Conservation (phyloP, 805 yeast species). For the Barnettozyma vustinii region DNA sequence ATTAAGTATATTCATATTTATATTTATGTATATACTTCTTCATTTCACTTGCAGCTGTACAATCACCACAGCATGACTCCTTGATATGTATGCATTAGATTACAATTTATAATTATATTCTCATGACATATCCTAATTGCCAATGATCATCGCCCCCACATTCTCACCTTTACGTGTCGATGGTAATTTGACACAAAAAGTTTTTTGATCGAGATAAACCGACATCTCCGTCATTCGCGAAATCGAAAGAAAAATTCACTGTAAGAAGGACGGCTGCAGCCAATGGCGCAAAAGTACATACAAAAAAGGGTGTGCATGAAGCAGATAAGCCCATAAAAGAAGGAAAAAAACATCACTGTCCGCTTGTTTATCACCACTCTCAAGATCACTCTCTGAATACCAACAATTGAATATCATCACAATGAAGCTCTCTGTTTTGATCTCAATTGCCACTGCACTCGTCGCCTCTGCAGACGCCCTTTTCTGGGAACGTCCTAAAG, state of each 20-base stretch:
- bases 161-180: too few relatives aligned
- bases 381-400: too few relatives aligned
- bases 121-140: too few relatives aligned
- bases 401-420: not conserved
- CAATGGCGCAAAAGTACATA: not conserved
- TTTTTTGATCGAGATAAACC: not conserved
- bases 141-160: too few relatives aligned
- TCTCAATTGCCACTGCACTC: slow-evolving; percentile 14
- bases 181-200: not conserved
- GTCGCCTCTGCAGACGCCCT: slow-evolving; percentile 10
- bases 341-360: not conserved
- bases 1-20: too few relatives aligned
- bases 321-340: not conserved
- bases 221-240: not conserved
- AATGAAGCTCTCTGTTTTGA: slow-evolving; percentile 19
- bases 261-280: not conserved
- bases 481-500: slow-evolving; percentile 15
- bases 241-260: not conserved
- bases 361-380: too few relatives aligned
- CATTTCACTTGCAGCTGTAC: too few relatives aligned
- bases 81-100: too few relatives aligned
- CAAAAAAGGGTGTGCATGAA: slow-evolving; percentile 12
- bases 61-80: too few relatives aligned
- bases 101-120: too few relatives aligned
- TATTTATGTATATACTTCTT: too few relatives aligned